Evolutionary conservation across 2,329 filamentous ascomycete species (phyloP).

Genomic region (Aspergillus ruber): DNA sequence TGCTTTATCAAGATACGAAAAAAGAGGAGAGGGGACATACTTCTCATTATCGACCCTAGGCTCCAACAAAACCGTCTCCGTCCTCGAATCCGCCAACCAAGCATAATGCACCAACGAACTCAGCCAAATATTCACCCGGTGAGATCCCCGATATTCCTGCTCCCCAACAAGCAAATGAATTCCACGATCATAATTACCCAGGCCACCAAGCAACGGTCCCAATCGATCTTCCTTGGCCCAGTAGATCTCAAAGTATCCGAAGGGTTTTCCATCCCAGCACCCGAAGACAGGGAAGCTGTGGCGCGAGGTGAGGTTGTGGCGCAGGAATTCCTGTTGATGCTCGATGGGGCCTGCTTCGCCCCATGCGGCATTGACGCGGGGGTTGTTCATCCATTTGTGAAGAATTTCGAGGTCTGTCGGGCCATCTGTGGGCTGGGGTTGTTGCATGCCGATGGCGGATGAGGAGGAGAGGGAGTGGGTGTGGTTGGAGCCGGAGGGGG

Average conservation of each 20-base stretch:
- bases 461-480: constrained; percentile 20
- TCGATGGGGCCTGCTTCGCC: constrained; percentile 54
- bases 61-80: constrained; percentile 76
- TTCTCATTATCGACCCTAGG: constrained; percentile 85
- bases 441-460: constrained; percentile 35
- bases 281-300: constrained; percentile 89
- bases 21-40: constrained; percentile 47
- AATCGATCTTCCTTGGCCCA: constrained; percentile 92
- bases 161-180: constrained; percentile 87
- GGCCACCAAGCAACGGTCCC: constrained; percentile 59
- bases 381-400: constrained; percentile 81
- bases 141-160: constrained; percentile 78
- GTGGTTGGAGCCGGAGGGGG: constrained; percentile 20
- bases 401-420: constrained; percentile 62
- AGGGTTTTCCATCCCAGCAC: constrained; percentile 89
- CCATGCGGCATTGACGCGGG: constrained; percentile 82
- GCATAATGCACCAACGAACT: constrained; percentile 82
- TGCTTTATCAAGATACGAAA: background rate
- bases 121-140: constrained; percentile 72
- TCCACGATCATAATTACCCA: constrained; percentile 77
- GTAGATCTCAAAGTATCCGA: constrained; percentile 96
- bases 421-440: constrained; percentile 20
- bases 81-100: constrained; percentile 69
- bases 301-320: constrained; percentile 55
- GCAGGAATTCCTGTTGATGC: constrained; percentile 63